A percentile compares a stretch with the other conserved stretches of the same genome.
phyloP scores from a whole-genome alignment of 768 basidiomycete species.

The Hortiboletus flavorubellus region DNA sequence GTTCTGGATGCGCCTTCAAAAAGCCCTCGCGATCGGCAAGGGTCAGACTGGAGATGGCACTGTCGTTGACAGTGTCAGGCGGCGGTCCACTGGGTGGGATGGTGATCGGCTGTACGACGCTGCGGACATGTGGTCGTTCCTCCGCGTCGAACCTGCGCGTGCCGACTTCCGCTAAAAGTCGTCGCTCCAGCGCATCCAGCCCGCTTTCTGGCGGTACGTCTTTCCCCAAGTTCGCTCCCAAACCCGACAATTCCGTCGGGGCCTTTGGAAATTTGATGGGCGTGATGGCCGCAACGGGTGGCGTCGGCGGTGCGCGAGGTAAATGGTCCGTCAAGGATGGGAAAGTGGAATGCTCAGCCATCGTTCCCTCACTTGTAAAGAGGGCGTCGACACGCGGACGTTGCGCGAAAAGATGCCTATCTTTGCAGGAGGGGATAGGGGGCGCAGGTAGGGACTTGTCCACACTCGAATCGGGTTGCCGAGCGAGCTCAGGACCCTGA shows the following conservation, averaged over 20 bases:
- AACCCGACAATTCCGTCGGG: conserved; percentile 25
- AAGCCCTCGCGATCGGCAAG: conserved; percentile 32
- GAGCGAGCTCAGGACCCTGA: conserved; percentile 15
- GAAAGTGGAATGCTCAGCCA: conserved; percentile 5
- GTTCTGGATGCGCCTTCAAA: conserved; percentile 11
- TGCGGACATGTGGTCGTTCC: conserved; percentile 35
- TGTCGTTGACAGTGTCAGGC: conserved; percentile 36
- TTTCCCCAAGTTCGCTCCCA: conserved; percentile 23
- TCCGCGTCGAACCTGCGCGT: conserved; percentile 46
- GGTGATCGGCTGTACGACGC: conserved; percentile 37
- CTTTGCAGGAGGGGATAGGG: conserved; percentile 49
- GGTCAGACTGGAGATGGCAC: conserved; percentile 47
- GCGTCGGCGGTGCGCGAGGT: conserved; percentile 44
- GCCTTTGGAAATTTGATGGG: conserved; percentile 36
- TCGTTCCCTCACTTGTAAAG: conserved; percentile 20
- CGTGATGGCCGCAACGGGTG: conserved; percentile 45
- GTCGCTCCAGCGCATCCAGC: conserved; percentile 68
- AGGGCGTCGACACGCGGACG: conserved; percentile 31
- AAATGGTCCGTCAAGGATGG: conserved; percentile 15
- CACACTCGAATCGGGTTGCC: conserved; percentile 17
- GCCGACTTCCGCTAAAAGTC: conserved; percentile 69
- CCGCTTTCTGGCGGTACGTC: conserved; percentile 44
- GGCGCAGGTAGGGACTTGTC: conserved; percentile 64
- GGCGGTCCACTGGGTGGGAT: conserved; percentile 33
- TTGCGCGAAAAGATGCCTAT: conserved; percentile 10